Evolutionary conservation across 2,329 filamentous ascomycete genomes (phyloP).

Genomic region (Metarhizium guizhouense): DNA sequence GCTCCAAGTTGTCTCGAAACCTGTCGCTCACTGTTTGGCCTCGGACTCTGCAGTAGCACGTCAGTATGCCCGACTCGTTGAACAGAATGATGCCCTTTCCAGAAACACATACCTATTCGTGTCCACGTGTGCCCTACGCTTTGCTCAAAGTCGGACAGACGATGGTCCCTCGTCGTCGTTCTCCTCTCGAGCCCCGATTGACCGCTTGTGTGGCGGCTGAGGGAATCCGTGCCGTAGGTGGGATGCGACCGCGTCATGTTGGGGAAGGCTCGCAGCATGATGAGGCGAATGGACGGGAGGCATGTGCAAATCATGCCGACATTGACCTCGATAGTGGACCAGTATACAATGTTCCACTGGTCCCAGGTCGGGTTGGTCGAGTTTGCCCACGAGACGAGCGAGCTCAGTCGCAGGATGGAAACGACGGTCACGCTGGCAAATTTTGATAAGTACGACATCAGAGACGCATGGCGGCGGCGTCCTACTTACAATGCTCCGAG

Average conservation of each 20-base stretch:
- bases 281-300: conserved; percentile 1
- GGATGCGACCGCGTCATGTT: not conserved
- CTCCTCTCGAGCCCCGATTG: not conserved
- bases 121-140: not conserved
- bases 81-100: not conserved
- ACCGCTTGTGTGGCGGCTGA: not conserved
- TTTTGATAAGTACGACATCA: no score
- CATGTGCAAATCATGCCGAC: conserved; percentile 3
- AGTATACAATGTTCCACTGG: conserved; percentile 3
- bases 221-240: not conserved
- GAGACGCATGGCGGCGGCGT: not conserved
- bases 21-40: not conserved
- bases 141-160: not conserved
- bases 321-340: conserved; percentile 6
- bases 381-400: conserved; percentile 1
- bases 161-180: not conserved
- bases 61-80: not conserved
- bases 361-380: conserved; percentile 3
- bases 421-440: conserved; percentile 1
- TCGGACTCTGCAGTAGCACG: not conserved
- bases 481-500: conserved; percentile 3
- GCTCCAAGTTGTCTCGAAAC: not conserved
- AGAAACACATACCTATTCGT: not conserved
- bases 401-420: conserved; percentile 1
- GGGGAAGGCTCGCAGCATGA: conserved; percentile 1